Percentiles rank a stretch among this genome's conserved stretches.
Conservation (phyloP, 2,329 filamentous ascomycete genomes). For the Daldinia sp. region DNA sequence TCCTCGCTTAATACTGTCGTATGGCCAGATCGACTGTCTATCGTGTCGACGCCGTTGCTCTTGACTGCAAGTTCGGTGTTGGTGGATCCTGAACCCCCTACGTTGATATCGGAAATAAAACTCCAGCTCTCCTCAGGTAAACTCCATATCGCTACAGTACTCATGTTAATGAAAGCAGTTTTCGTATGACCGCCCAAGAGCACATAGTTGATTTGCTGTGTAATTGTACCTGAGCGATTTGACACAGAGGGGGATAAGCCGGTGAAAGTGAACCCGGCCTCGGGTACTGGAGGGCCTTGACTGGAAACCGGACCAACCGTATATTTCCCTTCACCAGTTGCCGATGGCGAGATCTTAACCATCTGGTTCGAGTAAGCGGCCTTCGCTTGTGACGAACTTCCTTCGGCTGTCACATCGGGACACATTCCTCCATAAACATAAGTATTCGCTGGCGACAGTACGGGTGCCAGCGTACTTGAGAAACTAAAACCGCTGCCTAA, state of each 20-base stretch:
- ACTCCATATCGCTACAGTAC: conserved; percentile 85
- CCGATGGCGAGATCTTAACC: conserved; percentile 67
- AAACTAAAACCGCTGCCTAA: conserved; percentile 71
- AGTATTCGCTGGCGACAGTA: conserved; percentile 62
- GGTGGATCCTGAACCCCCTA: conserved; percentile 56
- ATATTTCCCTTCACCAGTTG: conserved; percentile 47
- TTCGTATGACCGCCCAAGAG: conserved; percentile 86
- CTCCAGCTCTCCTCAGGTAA: conserved; percentile 88
- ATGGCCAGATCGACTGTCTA: conserved; percentile 89
- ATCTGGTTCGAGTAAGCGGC: conserved; percentile 85
- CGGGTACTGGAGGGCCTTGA: conserved; percentile 74
- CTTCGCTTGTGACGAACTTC: conserved; percentile 67
- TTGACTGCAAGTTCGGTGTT: conserved; percentile 66
- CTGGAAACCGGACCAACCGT: conserved; percentile 51
- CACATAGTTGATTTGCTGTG: conserved; percentile 80
- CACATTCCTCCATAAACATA: conserved; percentile 96
- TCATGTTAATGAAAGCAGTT: conserved; percentile 91
- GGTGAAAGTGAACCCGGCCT: conserved; percentile 88
- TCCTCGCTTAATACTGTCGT: conserved; percentile 83
- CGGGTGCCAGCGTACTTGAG: conserved; percentile 65
- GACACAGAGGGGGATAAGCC: conserved; percentile 74
- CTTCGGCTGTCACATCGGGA: conserved; percentile 58
- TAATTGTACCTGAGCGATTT: conserved; percentile 69
- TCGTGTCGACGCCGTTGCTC: conserved; percentile 48
- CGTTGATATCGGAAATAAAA: conserved; percentile 65